A percentile compares a stretch with the other conserved stretches of the same genome.
phyloP scores from a whole-genome alignment of 345 rosid genomes.

The Lepidium africanum region DNA sequence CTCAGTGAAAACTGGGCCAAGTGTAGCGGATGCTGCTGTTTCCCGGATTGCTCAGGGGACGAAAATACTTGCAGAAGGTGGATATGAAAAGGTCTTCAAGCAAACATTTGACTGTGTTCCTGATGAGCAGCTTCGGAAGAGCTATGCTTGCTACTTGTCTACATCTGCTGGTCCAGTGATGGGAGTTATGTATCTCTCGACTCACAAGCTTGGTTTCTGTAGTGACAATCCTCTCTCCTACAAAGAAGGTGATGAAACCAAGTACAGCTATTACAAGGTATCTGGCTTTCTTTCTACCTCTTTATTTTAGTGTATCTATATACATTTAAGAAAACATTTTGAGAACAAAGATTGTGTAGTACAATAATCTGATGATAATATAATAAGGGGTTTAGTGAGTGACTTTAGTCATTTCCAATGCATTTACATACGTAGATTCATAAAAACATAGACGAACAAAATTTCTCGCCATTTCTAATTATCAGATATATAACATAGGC shows the following conservation, averaged over 20 bases:
- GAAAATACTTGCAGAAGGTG: slow-evolving; percentile 92
- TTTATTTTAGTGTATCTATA: not conserved
- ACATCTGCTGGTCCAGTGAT: slow-evolving; percentile 97
- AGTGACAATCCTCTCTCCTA: slow-evolving; percentile 84
- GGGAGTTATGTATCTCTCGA: slow-evolving; percentile 79
- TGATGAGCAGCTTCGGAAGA: slow-evolving; percentile 70
- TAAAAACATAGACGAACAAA: not conserved
- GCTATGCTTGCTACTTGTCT: slow-evolving; percentile 83
- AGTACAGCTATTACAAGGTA: slow-evolving; percentile 93
- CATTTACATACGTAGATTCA: not conserved
- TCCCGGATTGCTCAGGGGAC: slow-evolving; percentile 88
- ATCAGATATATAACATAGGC: not conserved
- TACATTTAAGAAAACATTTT: not conserved
- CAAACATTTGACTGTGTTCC: slow-evolving; percentile 70
- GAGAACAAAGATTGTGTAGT: not conserved
- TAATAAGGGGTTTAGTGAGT: not conserved
- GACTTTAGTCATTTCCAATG: not conserved
- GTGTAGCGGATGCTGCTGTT: slow-evolving; percentile 89
- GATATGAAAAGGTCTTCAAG: slow-evolving; percentile 78
- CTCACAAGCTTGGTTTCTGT: slow-evolving; percentile 72
- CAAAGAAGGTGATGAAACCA: slow-evolving; percentile 58
- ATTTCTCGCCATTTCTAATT: not conserved
- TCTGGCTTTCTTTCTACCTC: not conserved
- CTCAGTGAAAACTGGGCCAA: slow-evolving; percentile 90
- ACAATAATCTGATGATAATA: not conserved